Evolutionary conservation across 2,329 filamentous ascomycete genomes (phyloP), one percentile per base, ranked within the genome.

Genomic region (Talaromyces verruculosus): DNA sequence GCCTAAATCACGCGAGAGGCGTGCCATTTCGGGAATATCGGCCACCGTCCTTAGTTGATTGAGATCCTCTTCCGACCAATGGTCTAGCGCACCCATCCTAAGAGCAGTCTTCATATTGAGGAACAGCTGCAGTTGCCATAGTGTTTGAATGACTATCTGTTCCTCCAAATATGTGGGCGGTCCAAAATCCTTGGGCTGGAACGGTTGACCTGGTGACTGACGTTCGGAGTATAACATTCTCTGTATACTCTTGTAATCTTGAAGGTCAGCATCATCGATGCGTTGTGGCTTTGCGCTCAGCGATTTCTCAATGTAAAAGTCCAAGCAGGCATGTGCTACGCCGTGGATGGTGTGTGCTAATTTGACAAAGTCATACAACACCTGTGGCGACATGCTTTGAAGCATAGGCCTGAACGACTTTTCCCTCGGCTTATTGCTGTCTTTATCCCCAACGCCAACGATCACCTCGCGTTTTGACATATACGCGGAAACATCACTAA

Each of bases 131-230:
- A 63, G 13, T 41, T 39, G 33, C 61, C 61, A 63, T 39, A 63
- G 6, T 55, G 37, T 22, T 51, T 47, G 61, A 37, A 63, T 33
- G 17, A 63, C 33, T 41, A n/a, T 53, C 7, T 63, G 45, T n/a
- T 63, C 61, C 19, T 63, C 61, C 7, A 63, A n/a, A 55, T 53
- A 63, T 11, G 61, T 51, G 13, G 47, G 45, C 8, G 61, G 47
- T n/a, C 61, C 61, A 39, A 43, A 63, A n/a, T 43, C 47, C 47
- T 55, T 55, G 1, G 61, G 61, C 35, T 63, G 61, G 25, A 63
- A 55, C 33, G 61, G 61, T 28, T 19, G 61, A 6, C 61, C 61
- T 22, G 47, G 61, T 22, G 47, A n/a, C 25, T 43, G 61, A 55
- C 17, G 22, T 2, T 63, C 35, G 33, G 61, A 63, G 35, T 37